Conservation (phyloP, 768 basidiomycete species). For the Russula griseocarnosa region DNA sequence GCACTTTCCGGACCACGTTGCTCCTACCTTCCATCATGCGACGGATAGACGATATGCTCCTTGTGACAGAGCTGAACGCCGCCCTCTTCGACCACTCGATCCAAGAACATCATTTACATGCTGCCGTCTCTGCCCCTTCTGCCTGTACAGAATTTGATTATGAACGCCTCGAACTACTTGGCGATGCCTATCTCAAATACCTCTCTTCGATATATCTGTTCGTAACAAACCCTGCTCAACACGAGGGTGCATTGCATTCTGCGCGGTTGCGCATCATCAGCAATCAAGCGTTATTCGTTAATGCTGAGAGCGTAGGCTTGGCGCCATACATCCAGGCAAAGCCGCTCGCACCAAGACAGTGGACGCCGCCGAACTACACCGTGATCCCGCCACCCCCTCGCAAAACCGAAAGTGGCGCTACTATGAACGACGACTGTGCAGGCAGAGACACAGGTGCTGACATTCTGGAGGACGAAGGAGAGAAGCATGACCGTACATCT, state of each 20-base stretch:
- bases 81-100: constrained; percentile 61
- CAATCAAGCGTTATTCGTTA: constrained; percentile 60
- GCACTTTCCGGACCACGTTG: constrained; percentile 62
- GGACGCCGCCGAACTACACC: constrained; percentile 53
- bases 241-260: constrained; percentile 65
- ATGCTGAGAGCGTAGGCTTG: constrained; percentile 55
- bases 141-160: constrained; percentile 71
- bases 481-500: constrained; percentile 5
- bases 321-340: constrained; percentile 71
- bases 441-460: neutral
- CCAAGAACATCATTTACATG: constrained; percentile 54
- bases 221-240: constrained; percentile 57
- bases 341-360: constrained; percentile 61
- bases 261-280: constrained; percentile 68
- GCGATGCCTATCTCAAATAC: constrained; percentile 83
- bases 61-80: constrained; percentile 76
- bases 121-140: constrained; percentile 67
- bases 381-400: constrained; percentile 30
- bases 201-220: constrained; percentile 71
- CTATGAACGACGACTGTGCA: neutral
- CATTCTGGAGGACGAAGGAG: neutral
- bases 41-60: constrained; percentile 67
- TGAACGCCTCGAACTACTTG: constrained; percentile 79
- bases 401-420: neutral
- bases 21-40: constrained; percentile 71